Evolutionary conservation across 768 basidiomycete genomes (phyloP).

Genomic region (Lactifluus rugatus): DNA sequence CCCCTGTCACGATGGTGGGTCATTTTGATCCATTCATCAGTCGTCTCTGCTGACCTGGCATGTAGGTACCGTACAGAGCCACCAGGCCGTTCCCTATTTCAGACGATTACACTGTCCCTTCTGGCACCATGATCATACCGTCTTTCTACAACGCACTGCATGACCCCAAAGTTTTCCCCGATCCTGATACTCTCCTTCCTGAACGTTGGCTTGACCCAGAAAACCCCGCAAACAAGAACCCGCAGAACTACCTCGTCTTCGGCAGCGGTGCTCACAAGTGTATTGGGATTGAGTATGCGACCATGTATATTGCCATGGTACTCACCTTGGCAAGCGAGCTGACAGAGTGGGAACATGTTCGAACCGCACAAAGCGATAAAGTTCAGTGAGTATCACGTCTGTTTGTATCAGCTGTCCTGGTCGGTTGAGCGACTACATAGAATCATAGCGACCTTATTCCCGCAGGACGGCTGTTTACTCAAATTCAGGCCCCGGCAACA

Average conservation of each 20-base stretch:
- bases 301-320: slow-evolving; percentile 79
- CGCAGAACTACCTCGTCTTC: slow-evolving; percentile 94
- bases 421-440: slow-evolving; percentile 29
- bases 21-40: slow-evolving; percentile 17
- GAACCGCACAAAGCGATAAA: slow-evolving; percentile 69
- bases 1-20: slow-evolving; percentile 90
- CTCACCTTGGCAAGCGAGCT: slow-evolving; percentile 73
- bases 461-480: slow-evolving; percentile 81
- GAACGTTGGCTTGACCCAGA: slow-evolving; percentile 89
- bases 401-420: neutral
- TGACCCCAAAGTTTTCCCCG: slow-evolving; percentile 78
- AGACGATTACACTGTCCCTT: slow-evolving; percentile 85
- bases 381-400: slow-evolving; percentile 57
- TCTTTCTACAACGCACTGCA: slow-evolving; percentile 90
- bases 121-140: slow-evolving; percentile 88
- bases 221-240: slow-evolving; percentile 70
- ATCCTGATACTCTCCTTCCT: slow-evolving; percentile 74
- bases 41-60: slow-evolving; percentile 1
- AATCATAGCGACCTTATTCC: slow-evolving; percentile 96
- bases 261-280: slow-evolving; percentile 90
- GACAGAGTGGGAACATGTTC: slow-evolving; percentile 80
- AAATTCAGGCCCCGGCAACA: slow-evolving; percentile 55
- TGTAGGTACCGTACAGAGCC: slow-evolving; percentile 84
- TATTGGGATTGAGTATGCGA: slow-evolving; percentile 88
- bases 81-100: slow-evolving; percentile 88